Conservation (phyloP, 1,139 yeast species). For the Pichia sp. region DNA sequence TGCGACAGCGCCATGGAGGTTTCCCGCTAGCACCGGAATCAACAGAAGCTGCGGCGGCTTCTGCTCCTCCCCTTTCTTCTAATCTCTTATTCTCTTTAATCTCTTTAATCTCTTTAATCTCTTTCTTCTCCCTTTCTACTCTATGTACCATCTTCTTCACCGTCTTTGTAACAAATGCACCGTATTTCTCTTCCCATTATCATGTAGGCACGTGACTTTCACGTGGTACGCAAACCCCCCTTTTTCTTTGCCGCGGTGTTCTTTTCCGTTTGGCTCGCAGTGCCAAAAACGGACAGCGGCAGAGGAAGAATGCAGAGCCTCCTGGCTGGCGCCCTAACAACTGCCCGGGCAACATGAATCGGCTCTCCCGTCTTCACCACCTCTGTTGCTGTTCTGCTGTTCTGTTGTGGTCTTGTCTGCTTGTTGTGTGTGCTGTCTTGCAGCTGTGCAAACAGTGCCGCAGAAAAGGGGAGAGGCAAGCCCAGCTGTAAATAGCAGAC, state of each 20-base stretch:
- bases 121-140: no score
- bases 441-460: no score
- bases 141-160: no score
- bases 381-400: no score
- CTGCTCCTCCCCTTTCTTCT: not conserved
- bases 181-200: not conserved
- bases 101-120: no score
- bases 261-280: not conserved
- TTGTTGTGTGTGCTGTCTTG: no score
- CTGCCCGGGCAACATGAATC: not conserved
- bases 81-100: not conserved
- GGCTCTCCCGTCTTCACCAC: not conserved
- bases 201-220: no score
- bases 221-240: no score
- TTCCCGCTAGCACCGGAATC: not conserved
- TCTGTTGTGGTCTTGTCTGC: no score
- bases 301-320: not conserved
- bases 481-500: no score
- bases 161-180: no score
- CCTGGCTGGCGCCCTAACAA: not conserved
- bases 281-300: not conserved
- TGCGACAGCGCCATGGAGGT: conserved; percentile 61
- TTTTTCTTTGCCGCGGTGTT: conserved; percentile 1
- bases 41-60: not conserved
- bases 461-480: no score